phyloP scores from a whole-genome alignment of 2,329 filamentous ascomycete genomes.

The Aspergillus tubingensis region DNA sequence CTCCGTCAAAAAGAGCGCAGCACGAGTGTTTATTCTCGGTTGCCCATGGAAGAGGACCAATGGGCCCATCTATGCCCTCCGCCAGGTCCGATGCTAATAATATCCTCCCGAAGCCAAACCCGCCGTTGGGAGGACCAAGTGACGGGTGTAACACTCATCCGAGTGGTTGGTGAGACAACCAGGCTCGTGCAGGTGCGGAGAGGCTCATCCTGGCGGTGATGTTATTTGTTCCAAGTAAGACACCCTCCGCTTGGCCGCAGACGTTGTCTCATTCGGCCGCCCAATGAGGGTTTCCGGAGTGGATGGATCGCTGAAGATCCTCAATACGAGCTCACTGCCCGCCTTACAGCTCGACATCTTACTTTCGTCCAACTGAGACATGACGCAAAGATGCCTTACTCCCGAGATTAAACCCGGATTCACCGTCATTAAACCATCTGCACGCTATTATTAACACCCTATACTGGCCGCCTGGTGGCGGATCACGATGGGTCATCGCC shows the following conservation, averaged over 20 bases:
- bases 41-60: background rate
- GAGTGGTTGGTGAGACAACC: background rate
- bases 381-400: conserved; percentile 11
- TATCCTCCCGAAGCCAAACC: background rate
- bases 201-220: background rate
- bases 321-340: conserved; percentile 1
- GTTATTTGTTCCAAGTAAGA: conserved; percentile 9
- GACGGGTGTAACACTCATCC: conserved; percentile 4
- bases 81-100: conserved; percentile 5
- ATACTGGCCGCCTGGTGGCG: background rate
- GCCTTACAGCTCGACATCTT: conserved; percentile 1
- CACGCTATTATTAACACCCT: background rate
- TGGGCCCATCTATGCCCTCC: background rate
- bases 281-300: background rate
- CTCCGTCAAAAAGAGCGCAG: background rate
- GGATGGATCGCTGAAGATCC: background rate
- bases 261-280: background rate
- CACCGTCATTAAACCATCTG: conserved; percentile 1
- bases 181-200: conserved; percentile 6
- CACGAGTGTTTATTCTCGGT: conserved; percentile 1
- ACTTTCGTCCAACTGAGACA: conserved; percentile 4
- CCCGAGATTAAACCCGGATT: background rate
- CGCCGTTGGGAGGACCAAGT: background rate
- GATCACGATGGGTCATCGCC: background rate
- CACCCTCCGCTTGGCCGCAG: conserved; percentile 9